Percentiles rank a stretch among this genome's conserved stretches.
Conservation (phyloP, 2,329 filamentous ascomycete genomes). For the Alternaria consortialis region DNA sequence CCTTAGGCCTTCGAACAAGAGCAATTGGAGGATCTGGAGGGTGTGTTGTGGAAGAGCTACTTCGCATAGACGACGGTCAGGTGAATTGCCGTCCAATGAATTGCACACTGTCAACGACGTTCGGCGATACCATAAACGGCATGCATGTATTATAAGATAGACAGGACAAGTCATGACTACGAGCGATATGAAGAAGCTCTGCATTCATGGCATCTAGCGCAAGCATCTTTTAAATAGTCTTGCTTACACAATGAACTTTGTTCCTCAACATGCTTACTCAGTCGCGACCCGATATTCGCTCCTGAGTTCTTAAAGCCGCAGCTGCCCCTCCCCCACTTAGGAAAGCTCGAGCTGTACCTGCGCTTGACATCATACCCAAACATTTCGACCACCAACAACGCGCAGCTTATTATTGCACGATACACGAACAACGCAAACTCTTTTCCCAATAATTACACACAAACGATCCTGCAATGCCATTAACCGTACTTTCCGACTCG, state of each 20-base stretch:
- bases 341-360: constrained; percentile 12
- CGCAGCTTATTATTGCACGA: not conserved
- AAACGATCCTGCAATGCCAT: constrained; percentile 58
- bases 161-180: not conserved
- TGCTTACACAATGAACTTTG: constrained; percentile 4
- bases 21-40: constrained; percentile 92
- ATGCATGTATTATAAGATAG: constrained; percentile 19
- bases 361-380: constrained; percentile 12
- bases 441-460: fast-evolving
- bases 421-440: not conserved
- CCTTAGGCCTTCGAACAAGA: constrained; percentile 81
- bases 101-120: not conserved
- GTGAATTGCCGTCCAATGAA: not conserved
- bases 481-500: constrained; percentile 66
- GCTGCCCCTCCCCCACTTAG: constrained; percentile 33
- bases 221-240: constrained; percentile 12
- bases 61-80: constrained; percentile 71
- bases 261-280: constrained; percentile 20
- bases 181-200: constrained; percentile 11
- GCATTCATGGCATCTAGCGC: constrained; percentile 9
- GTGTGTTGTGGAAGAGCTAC: constrained; percentile 99
- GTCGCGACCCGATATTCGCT: not conserved
- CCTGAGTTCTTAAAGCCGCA: constrained; percentile 10
- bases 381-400: not conserved
- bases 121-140: not conserved